A percentile compares a stretch with the other conserved stretches of the same genome.
Evolutionary conservation across 257 asterid genomes (phyloP).

Genomic region (Sherardia arvensis): DNA sequence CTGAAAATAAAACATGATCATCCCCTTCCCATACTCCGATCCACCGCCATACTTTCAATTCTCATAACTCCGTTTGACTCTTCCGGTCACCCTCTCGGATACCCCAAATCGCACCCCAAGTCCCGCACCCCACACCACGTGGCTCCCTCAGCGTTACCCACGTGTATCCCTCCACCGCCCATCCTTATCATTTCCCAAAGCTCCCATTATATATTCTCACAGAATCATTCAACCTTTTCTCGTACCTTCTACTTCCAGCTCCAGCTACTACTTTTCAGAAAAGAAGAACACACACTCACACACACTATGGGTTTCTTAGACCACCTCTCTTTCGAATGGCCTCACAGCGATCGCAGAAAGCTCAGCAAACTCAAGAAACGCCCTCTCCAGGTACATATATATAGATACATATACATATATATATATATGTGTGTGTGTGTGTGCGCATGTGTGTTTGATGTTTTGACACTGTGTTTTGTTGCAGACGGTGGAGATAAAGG

Average conservation of each 20-base stretch:
- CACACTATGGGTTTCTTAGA: conserved; percentile 27
- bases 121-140: not conserved
- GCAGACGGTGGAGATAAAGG: conserved; percentile 35
- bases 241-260: not conserved
- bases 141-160: not conserved
- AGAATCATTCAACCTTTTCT: not conserved
- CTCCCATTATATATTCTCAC: not conserved
- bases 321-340: conserved; percentile 18
- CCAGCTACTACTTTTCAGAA: not conserved
- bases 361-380: conserved; percentile 22
- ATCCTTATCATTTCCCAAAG: not conserved
- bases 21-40: too few species aligned
- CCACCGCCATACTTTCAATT: not conserved
- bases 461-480: not conserved
- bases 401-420: too few species aligned
- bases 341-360: conserved; percentile 16
- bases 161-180: not conserved
- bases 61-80: not conserved
- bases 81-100: not conserved
- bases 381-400: conserved; percentile 34
- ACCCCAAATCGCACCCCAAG: not conserved
- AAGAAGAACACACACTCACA: not conserved
- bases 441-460: too few species aligned
- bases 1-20: too few species aligned
- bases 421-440: too few species aligned